Evolutionary conservation across 2,329 filamentous ascomycete genomes (phyloP).

Genomic region (Botrytis aclada): DNA sequence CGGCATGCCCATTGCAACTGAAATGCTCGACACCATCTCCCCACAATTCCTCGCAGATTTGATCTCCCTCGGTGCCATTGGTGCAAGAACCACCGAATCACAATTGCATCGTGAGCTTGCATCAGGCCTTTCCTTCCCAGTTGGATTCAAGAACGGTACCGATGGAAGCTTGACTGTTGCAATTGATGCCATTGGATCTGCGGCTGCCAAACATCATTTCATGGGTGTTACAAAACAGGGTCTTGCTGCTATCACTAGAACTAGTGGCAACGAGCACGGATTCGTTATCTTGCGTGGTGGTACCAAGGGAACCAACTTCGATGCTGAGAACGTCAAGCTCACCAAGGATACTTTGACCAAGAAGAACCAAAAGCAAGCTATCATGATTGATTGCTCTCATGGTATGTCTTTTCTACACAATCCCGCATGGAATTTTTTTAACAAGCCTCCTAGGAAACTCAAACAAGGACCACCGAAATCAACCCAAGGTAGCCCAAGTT

Average conservation of each 20-base stretch:
- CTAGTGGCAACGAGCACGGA: conserved; percentile 90
- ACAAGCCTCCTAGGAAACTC: conserved; percentile 68
- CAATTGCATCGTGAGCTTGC: conserved; percentile 96
- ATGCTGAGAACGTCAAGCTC: conserved; percentile 75
- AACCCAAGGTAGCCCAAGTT: conserved; percentile 83
- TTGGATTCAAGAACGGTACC: conserved; percentile 99
- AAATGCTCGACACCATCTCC: conserved; percentile 99
- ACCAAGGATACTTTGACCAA: conserved; percentile 75
- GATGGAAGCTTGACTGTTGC: conserved; percentile 88
- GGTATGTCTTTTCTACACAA: conserved; percentile 50
- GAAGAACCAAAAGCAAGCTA: conserved; percentile 80
- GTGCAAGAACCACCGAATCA: conserved; percentile 92
- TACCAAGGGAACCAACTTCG: conserved; percentile 89
- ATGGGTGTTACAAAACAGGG: conserved; percentile 98
- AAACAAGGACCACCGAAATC: conserved; percentile 95
- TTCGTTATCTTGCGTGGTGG: conserved; percentile 95
- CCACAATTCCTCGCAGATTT: conserved; percentile 96
- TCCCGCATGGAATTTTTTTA: background rate
- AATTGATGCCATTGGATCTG: conserved; percentile 91
- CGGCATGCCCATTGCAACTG: conserved; percentile 92
- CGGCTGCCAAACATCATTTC: conserved; percentile 88
- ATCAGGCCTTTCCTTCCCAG: conserved; percentile 91
- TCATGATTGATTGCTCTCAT: conserved; percentile 99
- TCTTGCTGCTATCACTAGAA: conserved; percentile 89
- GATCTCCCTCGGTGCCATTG: conserved; percentile 92